These are phyloP conservation scores for Iberis pinnata DNA, from an alignment of 345 rosid species.

Conservation along the genomic window DNA sequence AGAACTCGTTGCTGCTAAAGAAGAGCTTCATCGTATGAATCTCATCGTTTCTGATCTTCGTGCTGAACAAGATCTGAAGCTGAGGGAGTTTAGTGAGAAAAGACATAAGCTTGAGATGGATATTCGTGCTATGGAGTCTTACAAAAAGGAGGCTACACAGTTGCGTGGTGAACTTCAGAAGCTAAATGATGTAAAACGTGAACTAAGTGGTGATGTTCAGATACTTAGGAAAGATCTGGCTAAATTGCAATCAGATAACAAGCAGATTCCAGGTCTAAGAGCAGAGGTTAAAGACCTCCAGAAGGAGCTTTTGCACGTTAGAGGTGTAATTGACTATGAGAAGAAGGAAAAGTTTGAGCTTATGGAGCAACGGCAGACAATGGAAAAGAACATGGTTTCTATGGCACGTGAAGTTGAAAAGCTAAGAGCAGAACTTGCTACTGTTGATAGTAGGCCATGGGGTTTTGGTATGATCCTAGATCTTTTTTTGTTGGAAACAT, in stretches of 20 bases:
- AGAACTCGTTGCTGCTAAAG: constrained; percentile 75
- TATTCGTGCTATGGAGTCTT: constrained; percentile 69
- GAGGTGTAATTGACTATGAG: constrained; percentile 80
- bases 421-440: constrained; percentile 72
- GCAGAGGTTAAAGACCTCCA: constrained; percentile 65
- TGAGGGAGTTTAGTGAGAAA: constrained; percentile 72
- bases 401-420: constrained; percentile 99
- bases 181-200: constrained; percentile 58
- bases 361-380: constrained; percentile 82
- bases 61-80: constrained; percentile 55
- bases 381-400: constrained; percentile 90
- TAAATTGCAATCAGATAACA: constrained; percentile 63
- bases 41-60: constrained; percentile 54
- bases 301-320: constrained; percentile 85
- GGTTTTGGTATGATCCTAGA: constrained; percentile 46
- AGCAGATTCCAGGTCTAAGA: constrained; percentile 59
- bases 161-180: constrained; percentile 69
- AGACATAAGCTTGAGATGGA: constrained; percentile 82
- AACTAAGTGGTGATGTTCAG: constrained; percentile 64
- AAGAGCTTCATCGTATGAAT: constrained; percentile 81
- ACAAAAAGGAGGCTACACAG: constrained; percentile 65
- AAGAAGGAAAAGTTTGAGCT: constrained; percentile 90
- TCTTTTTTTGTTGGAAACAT: constrained; percentile 7
- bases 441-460: constrained; percentile 61
- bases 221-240: constrained; percentile 55